A percentile compares a stretch with the other conserved stretches of the same genome.
Evolutionary conservation across 2,329 filamentous ascomycete genomes (phyloP).

Genomic region (Macrophomina pseudophaseolina): DNA sequence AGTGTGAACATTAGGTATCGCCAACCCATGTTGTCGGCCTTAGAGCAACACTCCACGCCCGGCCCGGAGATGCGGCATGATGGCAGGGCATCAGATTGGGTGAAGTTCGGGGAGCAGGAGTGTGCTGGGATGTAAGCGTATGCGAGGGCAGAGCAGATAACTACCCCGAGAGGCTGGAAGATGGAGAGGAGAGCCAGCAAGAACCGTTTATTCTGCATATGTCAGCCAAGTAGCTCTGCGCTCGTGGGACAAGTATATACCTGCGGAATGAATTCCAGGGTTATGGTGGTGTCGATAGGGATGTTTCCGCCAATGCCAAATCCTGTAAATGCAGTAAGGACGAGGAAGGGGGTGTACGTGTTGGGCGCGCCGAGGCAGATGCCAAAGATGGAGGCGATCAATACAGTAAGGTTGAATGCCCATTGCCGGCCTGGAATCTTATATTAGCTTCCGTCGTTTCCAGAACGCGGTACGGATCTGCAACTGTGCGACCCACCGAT

Average conservation of each 20-base stretch:
- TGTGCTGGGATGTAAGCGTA: constrained; percentile 60
- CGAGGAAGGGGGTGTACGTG: constrained; percentile 57
- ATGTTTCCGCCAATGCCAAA: constrained; percentile 62
- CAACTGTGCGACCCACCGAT: constrained; percentile 42
- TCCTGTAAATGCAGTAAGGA: constrained; percentile 60
- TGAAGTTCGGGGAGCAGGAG: constrained; percentile 59
- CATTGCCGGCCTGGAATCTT: constrained; percentile 49
- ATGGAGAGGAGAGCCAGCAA: constrained; percentile 59
- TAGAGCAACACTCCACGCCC: constrained; percentile 44
- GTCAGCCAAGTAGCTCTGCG: neutral
- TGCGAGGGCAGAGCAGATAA: constrained; percentile 57
- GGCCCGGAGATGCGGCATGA: constrained; percentile 49
- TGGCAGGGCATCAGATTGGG: constrained; percentile 48
- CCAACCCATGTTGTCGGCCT: constrained; percentile 52
- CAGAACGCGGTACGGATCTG: constrained; percentile 28
- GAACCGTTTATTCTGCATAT: constrained; percentile 53
- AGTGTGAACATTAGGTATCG: constrained; percentile 50
- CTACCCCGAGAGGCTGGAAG: constrained; percentile 62
- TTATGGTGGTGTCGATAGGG: constrained; percentile 62
- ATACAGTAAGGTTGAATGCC: constrained; percentile 64
- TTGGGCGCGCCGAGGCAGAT: constrained; percentile 57
- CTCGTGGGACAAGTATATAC: neutral
- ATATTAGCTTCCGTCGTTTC: neutral
- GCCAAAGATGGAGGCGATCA: constrained; percentile 61
- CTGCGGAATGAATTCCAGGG: constrained; percentile 59